These are phyloP conservation scores for Remersonia thermophila DNA, from an alignment of 2,329 filamentous ascomycete genomes.

Conservation along the genomic window DNA sequence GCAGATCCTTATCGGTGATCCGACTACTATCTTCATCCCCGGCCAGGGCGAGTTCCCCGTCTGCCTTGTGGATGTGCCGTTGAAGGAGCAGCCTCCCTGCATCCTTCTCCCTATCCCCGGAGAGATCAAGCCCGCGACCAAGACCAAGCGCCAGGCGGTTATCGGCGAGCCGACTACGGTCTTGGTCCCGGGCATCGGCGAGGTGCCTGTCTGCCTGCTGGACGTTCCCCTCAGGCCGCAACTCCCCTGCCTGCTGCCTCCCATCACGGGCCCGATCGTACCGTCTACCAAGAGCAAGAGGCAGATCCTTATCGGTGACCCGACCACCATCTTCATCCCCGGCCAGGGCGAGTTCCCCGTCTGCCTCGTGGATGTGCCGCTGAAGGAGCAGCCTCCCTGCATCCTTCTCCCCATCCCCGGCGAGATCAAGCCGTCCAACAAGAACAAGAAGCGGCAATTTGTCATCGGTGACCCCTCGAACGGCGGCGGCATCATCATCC, in stretches of 20 bases:
- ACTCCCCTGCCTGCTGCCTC: not conserved
- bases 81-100: conserved; percentile 13
- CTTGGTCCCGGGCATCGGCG: not conserved
- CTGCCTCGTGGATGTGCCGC: conserved; percentile 9
- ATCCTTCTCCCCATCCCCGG: conserved; percentile 12
- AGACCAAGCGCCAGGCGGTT: not conserved
- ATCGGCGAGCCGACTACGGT: not conserved
- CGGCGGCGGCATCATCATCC: not conserved
- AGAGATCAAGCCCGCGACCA: conserved; percentile 6
- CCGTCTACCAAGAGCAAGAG: conserved; percentile 3
- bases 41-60: conserved; percentile 9
- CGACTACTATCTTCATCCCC: conserved; percentile 4
- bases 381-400: conserved; percentile 13
- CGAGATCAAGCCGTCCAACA: conserved; percentile 9
- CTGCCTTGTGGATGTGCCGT: conserved; percentile 8
- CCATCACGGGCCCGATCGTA: not conserved
- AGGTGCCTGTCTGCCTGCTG: not conserved
- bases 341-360: conserved; percentile 8
- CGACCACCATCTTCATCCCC: conserved; percentile 2
- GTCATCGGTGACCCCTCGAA: not conserved
- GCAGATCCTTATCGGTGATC: conserved; percentile 8
- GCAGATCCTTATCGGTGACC: conserved; percentile 7
- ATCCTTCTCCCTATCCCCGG: conserved; percentile 10
- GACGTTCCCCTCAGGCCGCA: not conserved
- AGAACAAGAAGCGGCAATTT: conserved; percentile 5